Base-by-base conservation (phyloP, 495 filamentous ascomycete species). In the Daldinia vernicosa region DNA sequence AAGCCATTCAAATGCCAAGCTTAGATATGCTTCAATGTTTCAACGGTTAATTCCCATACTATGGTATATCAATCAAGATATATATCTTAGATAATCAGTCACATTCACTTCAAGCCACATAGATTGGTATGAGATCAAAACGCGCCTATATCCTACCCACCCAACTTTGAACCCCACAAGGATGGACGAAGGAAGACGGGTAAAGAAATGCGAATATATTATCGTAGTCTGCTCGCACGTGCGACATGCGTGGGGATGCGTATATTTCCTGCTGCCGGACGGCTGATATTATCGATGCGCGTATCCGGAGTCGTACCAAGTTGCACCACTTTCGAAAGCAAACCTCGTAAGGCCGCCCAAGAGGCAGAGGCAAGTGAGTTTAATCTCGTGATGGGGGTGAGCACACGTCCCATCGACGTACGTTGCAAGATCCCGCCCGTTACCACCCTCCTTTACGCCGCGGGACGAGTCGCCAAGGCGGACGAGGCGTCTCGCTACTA, bases 401-500 rank as follows among this genome's bases (percentile, higher is more conserved):
- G 37, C 54, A 64, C 37, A 60, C 61, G 56, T 65, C 37, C 60
- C 67, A 61, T 61, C 45, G 50, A 30, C 47, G 54, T 27, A 59
- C 14, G 54, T 66, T 35, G 63, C 69, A 52, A 67, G 69, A 67
- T 72, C 63, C 64, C 69, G 69, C 53, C 53, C 55, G 69, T 39
- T 72, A 55, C 64, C 50, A 72, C 69, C 69, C 69, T 72, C 60
- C 64, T 60, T 51, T 53, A 66, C 63, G 58, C 59, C 53, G 63
- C 63, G 59, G 69, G 45, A 67, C 54, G 59, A 71, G 67, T 71
- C 69, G 63, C 69, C 69, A 66, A 71, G 63, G 37, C 64, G 63
- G 63, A 56, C 63, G 39, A 64, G 69, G 69, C 64, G 53, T 71
- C 69, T 72, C 69, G 69, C 63, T 72, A 67, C 69, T 64, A 60